Percentiles rank a stretch among this genome's conserved stretches.
phyloP scores from a whole-genome alignment of 164 flowering plant genomes.

The Piper betle region DNA sequence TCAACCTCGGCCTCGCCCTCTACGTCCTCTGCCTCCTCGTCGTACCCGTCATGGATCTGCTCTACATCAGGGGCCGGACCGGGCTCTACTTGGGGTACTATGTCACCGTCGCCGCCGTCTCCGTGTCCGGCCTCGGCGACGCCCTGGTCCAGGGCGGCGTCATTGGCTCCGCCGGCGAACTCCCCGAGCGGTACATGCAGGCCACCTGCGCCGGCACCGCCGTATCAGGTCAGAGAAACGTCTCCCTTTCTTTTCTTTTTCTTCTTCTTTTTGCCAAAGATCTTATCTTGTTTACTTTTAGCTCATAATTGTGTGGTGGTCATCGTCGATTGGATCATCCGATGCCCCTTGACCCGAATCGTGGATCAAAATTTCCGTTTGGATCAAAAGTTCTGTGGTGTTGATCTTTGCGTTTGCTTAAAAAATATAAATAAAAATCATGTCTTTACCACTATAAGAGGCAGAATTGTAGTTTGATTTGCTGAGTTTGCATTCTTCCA shows the following conservation, averaged over 20 bases:
- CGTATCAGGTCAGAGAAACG: conserved; percentile 51
- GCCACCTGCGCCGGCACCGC: conserved; percentile 96
- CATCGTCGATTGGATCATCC: too few species aligned
- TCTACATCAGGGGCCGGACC: conserved; percentile 47
- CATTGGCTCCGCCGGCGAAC: conserved; percentile 84
- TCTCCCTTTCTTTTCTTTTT: not conserved
- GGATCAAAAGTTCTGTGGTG: too few species aligned
- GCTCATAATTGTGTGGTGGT: too few species aligned
- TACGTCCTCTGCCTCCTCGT: conserved; percentile 44
- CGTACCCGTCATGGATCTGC: conserved; percentile 62
- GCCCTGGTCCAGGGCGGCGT: conserved; percentile 80
- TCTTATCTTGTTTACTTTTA: too few species aligned
- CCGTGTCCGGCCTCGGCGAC: conserved; percentile 58
- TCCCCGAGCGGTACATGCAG: conserved; percentile 91
- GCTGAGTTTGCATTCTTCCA: too few species aligned
- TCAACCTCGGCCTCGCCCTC: conserved; percentile 57
- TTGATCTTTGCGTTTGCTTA: too few species aligned
- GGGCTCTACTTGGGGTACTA: conserved; percentile 59
- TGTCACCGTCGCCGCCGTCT: conserved; percentile 47
- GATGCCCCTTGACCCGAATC: too few species aligned
- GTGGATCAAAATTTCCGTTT: too few species aligned
- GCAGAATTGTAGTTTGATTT: too few species aligned
- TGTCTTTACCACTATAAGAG: too few species aligned
- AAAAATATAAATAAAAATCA: too few species aligned
- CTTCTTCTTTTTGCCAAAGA: too few species aligned